Evolutionary conservation across 371 early-diverging fungal genomes (phyloP), one percentile per base, ranked within the genome.

Genomic region (Apophysomyces ossiformis): DNA sequence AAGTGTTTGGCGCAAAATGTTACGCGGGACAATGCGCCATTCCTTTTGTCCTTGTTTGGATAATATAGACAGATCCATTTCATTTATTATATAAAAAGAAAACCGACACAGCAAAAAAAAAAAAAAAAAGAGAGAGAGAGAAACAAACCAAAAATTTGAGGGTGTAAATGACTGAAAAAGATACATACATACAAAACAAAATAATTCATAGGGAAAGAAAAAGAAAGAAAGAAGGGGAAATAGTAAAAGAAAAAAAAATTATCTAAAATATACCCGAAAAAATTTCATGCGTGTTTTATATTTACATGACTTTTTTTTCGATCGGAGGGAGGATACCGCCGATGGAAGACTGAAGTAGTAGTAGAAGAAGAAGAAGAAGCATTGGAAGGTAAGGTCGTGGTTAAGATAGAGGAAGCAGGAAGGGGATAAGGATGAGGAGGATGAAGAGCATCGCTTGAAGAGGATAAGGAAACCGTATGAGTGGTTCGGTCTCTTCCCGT

Each of bases 301-400:
- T 47, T 13, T 47, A 47, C 47, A 47, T 47, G 47, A 47, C 47
- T 16, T 47, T 47, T 47, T 47, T 47, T 47, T 47, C 47, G 47
- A 47, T 47, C 47, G 18, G 7, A 47, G 47, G n/a, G 32, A 26
- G 32, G 47, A 47, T 47, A 47, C 18, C 47, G 47, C 7, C 13
- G 47, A 47, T 47, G 16, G 9, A 16, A 15, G 47, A 18, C 11
- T 47, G 47, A 47, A 47, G 47, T 4, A 15, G 8, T 5, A 46
- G n/a, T 1, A 7, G 43, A 43, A 9, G 43, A 43, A 9, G 43
- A 4, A 26, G 32, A 1, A 26, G 26, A 1, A 26, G 2, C 32
- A 26, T 26, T 26, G 32, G 32, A 26, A 26, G 32, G 32, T 0
- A 3, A 26, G 2, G 32, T 26, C 1, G 32, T 26, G 32, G 32